These are phyloP conservation scores for Arachnopeziza araneosa DNA, from an alignment of 2,329 filamentous ascomycete genomes.

Conservation along the genomic window DNA sequence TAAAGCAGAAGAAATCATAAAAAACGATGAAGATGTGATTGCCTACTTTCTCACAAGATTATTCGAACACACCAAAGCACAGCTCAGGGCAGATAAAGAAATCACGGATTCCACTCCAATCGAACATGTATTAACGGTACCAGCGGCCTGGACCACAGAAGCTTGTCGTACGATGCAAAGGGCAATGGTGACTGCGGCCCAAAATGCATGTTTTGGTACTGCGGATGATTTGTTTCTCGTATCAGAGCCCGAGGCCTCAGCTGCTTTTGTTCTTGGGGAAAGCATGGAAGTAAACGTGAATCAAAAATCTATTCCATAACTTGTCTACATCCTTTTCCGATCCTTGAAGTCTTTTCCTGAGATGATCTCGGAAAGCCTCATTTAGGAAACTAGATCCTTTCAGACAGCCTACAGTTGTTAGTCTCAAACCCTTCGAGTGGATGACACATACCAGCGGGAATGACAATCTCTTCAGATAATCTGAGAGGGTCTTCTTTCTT, in stretches of 20 bases:
- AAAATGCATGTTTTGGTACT: constrained; percentile 6
- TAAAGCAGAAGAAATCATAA: constrained; percentile 4
- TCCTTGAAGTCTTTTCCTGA: constrained; percentile 4
- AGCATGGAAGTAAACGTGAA: constrained; percentile 11
- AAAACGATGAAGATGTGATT: constrained; percentile 10
- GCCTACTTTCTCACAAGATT: constrained; percentile 11
- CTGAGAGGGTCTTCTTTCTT: constrained; percentile 22
- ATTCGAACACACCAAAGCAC: constrained; percentile 11
- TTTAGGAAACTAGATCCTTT: constrained; percentile 17
- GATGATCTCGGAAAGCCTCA: constrained; percentile 8
- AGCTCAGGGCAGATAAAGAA: neutral
- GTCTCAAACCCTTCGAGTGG: neutral
- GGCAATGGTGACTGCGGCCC: constrained; percentile 8
- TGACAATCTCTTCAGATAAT: constrained; percentile 17
- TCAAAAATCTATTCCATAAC: neutral
- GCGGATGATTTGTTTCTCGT: constrained; percentile 29
- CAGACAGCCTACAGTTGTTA: neutral
- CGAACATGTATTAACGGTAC: constrained; percentile 10
- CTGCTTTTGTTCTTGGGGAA: constrained; percentile 22
- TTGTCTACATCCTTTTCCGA: too few relatives aligned
- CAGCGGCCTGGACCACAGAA: constrained; percentile 6
- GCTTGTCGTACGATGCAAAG: constrained; percentile 11
- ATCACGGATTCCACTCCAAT: neutral
- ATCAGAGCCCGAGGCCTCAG: constrained; percentile 29
- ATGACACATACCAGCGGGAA: constrained; percentile 12